Conservation (phyloP, 2,329 filamentous ascomycete species). For the Xylariaceae sp. region DNA sequence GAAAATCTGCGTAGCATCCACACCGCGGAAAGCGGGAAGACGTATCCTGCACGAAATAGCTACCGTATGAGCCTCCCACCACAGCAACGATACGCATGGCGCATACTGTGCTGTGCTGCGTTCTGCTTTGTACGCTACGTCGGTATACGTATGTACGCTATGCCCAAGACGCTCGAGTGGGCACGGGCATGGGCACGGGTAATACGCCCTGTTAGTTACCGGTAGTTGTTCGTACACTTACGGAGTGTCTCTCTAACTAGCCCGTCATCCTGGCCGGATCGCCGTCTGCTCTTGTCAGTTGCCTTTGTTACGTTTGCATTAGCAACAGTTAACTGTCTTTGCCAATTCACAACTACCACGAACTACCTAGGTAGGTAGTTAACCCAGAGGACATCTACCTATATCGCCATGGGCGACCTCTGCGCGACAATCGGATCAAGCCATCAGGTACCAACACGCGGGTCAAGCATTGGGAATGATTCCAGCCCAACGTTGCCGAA, state of each 20-base stretch:
- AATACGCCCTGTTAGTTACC: not conserved
- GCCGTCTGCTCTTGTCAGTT: too few species aligned
- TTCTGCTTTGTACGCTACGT: not conserved
- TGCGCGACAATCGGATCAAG: conserved; percentile 21
- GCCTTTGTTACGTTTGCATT: too few species aligned
- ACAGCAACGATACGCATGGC: conserved; percentile 3
- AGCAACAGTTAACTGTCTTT: too few species aligned
- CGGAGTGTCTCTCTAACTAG: too few species aligned
- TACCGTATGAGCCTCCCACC: not conserved
- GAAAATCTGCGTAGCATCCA: conserved; percentile 25
- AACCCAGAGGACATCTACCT: too few species aligned
- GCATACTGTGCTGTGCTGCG: conserved; percentile 9
- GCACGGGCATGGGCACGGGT: too few species aligned
- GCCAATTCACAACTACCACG: too few species aligned
- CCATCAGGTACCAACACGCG: conserved; percentile 33
- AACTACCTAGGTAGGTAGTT: too few species aligned
- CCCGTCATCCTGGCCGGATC: too few species aligned
- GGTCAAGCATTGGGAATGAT: conserved; percentile 23
- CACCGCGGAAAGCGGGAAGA: conserved; percentile 33
- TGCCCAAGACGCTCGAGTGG: conserved; percentile 5
- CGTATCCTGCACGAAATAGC: conserved; percentile 21
- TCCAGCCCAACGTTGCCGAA: conserved; percentile 31
- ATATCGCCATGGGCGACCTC: conserved; percentile 11
- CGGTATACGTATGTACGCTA: not conserved
- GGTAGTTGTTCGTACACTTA: not conserved